Evolutionary conservation across 164 flowering plant species (phyloP), one percentile per base, ranked within the genome.

Genomic region (Amborella trichopoda): DNA sequence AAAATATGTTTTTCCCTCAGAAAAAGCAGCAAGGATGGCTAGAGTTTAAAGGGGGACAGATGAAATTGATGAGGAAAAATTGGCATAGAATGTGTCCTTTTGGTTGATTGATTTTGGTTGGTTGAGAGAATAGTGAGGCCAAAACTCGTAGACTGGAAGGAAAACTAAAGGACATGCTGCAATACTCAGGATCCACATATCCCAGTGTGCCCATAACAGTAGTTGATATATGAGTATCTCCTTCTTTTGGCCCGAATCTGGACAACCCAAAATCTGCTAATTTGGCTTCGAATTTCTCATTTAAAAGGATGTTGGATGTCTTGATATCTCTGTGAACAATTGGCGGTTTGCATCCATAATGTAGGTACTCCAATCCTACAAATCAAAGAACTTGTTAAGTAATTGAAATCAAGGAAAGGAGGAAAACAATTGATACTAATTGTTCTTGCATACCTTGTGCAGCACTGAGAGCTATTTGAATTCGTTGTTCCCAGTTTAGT

Each of bases 101-200:
- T n/a, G n/a, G n/a, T n/a, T n/a, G n/a, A n/a, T n/a, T n/a, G n/a
- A n/a, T n/a, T n/a, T n/a, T n/a, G n/a, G n/a, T n/a, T n/a, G n/a
- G n/a, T n/a, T n/a, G n/a, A n/a, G n/a, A n/a, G n/a, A n/a, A n/a
- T n/a, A n/a, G n/a, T n/a, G n/a, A n/a, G n/a, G n/a, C n/a, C n/a
- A n/a, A n/a, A n/a, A n/a, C n/a, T n/a, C n/a, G n/a, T n/a, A n/a
- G n/a, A n/a, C n/a, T n/a, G n/a, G n/a, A n/a, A n/a, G n/a, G n/a
- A n/a, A n/a, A n/a, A n/a, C n/a, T n/a, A n/a, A n/a, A n/a, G n/a
- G n/a, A n/a, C n/a, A n/a, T n/a, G n/a, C n/a, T n/a, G n/a, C n/a
- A n/a, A n/a, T 27, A 46, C 50, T 46, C 50, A 10, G 50, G 50
- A 28, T 46, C 50, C 16, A 46, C 2, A 46, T 46, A 46, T 26